Base-by-base conservation (phyloP, 2,329 filamentous ascomycete species). In the Cryphonectria radicalis region DNA sequence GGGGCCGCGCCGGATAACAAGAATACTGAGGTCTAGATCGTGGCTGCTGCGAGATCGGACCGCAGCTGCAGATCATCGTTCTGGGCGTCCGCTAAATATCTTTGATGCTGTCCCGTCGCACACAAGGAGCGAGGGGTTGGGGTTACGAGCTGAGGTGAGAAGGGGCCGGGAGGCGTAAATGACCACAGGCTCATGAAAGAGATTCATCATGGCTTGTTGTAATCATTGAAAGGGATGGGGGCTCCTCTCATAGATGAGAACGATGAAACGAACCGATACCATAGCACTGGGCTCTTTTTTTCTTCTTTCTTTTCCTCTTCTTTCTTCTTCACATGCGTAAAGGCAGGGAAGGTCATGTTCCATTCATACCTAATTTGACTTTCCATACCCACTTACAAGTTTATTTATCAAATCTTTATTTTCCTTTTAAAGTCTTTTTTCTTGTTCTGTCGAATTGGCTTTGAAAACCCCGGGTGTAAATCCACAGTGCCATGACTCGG, bases 1-100 rank as follows among this genome's bases (percentile, higher is more conserved):
- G 71, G 74, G 3, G 77, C 72, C 4, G 74, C 72, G 14, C 69
- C 79, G 19, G 72, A 35, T 19, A 75, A 78, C 72, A 79, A 80
- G 75, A 65, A 62, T 3, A 42, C 59, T 14, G 73, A 72, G n/a
- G 71, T 69, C 22, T 74, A 66, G 53, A 37, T n/a, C 8, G 35
- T 63, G 35, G 60, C 60, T 10, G 60, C 60, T 63, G 60, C 60
- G 35, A 63, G 17, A 63, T 59, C 60, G 37, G 37, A 19, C 22
- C 35, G 35, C 8, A 25, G 22, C 35, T n/a, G 60, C 35, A n/a
- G 35, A 35, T 40, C 17, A 28, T 59, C 55, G 6, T 35, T 59
- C 55, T 59, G 55, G 25, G 28, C 25, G 14, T 59, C 55, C 28
- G 55, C 55, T 32, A 19, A 8, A 14, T 17, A 57, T 32, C 32